A percentile compares a stretch with the other conserved stretches of the same genome.
Conservation (phyloP, 2,329 filamentous ascomycete genomes). For the Alternaria arborescens region DNA sequence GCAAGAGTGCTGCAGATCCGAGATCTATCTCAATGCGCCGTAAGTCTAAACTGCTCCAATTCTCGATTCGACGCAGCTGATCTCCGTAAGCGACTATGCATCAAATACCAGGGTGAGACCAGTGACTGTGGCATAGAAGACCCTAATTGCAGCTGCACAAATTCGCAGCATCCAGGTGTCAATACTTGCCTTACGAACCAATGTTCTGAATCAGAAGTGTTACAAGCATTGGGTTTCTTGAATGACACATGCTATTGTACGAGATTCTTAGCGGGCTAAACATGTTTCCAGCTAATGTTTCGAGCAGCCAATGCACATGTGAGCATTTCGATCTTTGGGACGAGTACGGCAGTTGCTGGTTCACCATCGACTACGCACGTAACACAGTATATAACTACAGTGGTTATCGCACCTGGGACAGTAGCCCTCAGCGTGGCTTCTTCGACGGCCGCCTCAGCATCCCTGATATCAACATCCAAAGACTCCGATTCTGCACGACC, state of each 20-base stretch:
- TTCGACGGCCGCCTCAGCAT: background rate
- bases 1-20: background rate
- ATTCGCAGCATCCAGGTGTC: background rate
- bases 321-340: background rate
- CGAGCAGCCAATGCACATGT: background rate
- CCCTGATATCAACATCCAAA: background rate
- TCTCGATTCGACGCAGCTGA: background rate
- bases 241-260: background rate
- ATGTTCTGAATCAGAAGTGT: background rate
- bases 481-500: background rate
- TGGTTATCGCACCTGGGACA: accelerated
- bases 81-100: background rate
- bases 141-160: background rate
- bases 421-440: background rate
- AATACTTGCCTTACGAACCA: background rate
- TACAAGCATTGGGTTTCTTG: accelerated
- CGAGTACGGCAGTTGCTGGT: background rate
- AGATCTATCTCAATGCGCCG: background rate
- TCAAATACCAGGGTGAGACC: accelerated
- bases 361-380: background rate
- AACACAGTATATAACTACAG: background rate
- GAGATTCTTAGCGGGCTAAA: background rate
- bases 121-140: background rate
- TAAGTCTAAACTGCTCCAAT: background rate
- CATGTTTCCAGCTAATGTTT: background rate